Base-by-base conservation (phyloP, 495 filamentous ascomycete species). In the Tuber umbilicatum region DNA sequence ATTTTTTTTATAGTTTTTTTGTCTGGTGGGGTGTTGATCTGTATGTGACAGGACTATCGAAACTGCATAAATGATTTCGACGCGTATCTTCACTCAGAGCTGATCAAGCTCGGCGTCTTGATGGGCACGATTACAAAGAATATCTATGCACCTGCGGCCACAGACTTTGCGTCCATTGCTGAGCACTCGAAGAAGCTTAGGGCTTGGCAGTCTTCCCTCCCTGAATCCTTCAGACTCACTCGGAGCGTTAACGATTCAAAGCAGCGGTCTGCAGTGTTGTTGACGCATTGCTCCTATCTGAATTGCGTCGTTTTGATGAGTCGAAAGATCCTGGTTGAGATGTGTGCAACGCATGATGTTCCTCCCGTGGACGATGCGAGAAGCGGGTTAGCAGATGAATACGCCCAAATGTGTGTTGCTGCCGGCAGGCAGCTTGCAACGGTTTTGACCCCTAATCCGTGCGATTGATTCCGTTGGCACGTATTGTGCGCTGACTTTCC, bases 301-400 rank as follows among this genome's bases (percentile, higher is more conserved):
- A 67, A 67, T 84, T 92, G 90, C 2, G 89, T 93, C 69, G 88
- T 93, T 37, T 85, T 93, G 7, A 85, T 94, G n/a, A 89, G 88
- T 40, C 84, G 89, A 70, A 92, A 92, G 5, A 90, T 94, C 77
- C 90, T 93, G 71, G 84, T 93, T 17, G 80, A 74, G 70, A n/a
- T 67, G 5, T 43, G 37, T 67, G 40, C 23, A 41, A 14, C 39
- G 17, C 31, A 60, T 38, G 69, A 50, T 43, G 27, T 43, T 71
- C 21, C 50, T 60, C 38, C 27, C 39, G 21, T 37, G 6, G 38
- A 31, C 37, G 35, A 35, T 40, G 35, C 73, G 19, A 55, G 39
- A 60, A 69, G 70, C 70, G 70, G 70, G 6, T 50, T 73, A 43
- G 73, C 70, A 47, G 79, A 78, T 38, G 75, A 75, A 72, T 80